These are phyloP conservation scores for Lentinula lateritia DNA, from an alignment of 768 basidiomycete species.

Conservation along the genomic window DNA sequence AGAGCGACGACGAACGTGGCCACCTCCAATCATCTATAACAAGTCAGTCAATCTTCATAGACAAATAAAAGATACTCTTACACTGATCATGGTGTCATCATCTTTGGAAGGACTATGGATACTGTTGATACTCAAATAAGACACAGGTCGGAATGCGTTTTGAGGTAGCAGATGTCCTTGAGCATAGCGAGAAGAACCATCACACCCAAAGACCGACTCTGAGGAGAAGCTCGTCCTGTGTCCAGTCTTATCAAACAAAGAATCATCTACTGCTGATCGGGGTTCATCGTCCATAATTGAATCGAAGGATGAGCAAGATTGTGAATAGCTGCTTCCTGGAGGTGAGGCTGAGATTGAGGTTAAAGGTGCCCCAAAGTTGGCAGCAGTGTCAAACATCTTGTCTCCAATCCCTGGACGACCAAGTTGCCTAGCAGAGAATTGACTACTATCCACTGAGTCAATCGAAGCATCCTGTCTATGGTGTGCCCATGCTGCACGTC, in stretches of 20 bases:
- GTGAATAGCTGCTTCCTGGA: conserved; percentile 28
- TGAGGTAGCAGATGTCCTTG: conserved; percentile 35
- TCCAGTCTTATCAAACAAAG: conserved; percentile 60
- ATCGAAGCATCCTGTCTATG: conserved; percentile 52
- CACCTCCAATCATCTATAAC: conserved; percentile 72
- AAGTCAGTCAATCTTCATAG: not conserved
- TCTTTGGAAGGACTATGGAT: conserved; percentile 52
- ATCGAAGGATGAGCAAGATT: not conserved
- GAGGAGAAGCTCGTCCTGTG: conserved; percentile 44
- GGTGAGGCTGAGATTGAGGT: conserved; percentile 65
- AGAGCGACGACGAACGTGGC: conserved; percentile 64
- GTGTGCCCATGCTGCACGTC: conserved; percentile 54
- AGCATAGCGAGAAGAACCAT: conserved; percentile 30
- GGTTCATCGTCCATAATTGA: conserved; percentile 59
- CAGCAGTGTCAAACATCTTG: conserved; percentile 73
- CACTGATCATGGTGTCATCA: conserved; percentile 80
- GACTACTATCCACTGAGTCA: conserved; percentile 68
- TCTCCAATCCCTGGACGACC: conserved; percentile 75
- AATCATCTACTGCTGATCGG: conserved; percentile 40
- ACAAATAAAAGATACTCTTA: conserved; percentile 25
- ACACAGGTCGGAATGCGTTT: conserved; percentile 57
- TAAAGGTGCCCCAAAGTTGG: conserved; percentile 48
- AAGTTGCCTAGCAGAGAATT: conserved; percentile 51
- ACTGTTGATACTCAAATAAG: conserved; percentile 49
- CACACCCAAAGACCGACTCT: conserved; percentile 59